A percentile compares a stretch with the other conserved stretches of the same genome.
These are phyloP conservation scores for Cupressus sempervirens DNA, from an alignment of 75 land plant genomes.

Conservation along the genomic window DNA sequence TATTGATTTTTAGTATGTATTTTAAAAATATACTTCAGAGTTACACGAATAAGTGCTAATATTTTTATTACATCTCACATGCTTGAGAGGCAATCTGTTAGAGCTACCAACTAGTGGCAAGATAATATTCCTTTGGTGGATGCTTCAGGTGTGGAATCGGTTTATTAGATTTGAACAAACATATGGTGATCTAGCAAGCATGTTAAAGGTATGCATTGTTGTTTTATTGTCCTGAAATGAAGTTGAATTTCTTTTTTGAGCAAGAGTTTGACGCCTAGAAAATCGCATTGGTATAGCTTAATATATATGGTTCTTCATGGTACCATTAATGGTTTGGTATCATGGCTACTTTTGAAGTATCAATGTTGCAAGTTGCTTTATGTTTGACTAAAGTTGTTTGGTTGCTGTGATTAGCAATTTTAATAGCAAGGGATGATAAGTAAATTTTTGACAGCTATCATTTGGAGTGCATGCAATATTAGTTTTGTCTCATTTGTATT, in stretches of 20 bases:
- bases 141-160: slow-evolving; percentile 87
- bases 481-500: not conserved
- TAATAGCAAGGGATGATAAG: too few relatives aligned
- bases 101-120: not conserved
- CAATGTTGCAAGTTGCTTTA: not conserved
- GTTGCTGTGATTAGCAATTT: too few relatives aligned
- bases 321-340: not conserved
- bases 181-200: slow-evolving; percentile 92
- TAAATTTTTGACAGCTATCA: not conserved
- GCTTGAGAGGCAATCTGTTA: not conserved
- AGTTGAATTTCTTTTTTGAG: not conserved
- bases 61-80: not conserved
- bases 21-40: not conserved
- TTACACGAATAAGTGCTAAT: not conserved
- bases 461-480: not conserved
- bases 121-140: not conserved
- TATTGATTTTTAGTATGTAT: not conserved
- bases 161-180: slow-evolving; percentile 88
- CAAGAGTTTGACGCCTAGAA: not conserved
- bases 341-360: not conserved
- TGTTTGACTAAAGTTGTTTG: not conserved
- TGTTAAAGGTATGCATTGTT: slow-evolving; percentile 66
- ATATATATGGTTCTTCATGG: not conserved
- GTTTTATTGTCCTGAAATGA: not conserved
- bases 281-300: not conserved